Conservation (phyloP, 2,329 filamentous ascomycete species). For the Cladorrhinum sp. region DNA sequence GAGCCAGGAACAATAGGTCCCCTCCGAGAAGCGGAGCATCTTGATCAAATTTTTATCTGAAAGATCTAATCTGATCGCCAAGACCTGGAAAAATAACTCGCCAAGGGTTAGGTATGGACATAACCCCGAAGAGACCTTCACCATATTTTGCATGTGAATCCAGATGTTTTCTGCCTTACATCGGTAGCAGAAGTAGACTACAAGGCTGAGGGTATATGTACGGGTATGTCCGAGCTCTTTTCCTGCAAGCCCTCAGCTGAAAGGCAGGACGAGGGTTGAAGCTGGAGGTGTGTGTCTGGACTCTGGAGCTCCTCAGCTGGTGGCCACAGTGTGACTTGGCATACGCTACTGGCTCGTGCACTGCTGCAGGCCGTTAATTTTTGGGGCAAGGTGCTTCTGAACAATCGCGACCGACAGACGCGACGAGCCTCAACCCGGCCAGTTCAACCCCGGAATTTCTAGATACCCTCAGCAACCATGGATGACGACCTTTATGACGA, state of each 20-base stretch:
- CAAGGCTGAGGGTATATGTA: neutral
- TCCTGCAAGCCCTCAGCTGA: neutral
- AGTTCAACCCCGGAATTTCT: constrained; percentile 1
- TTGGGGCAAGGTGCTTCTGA: constrained; percentile 14
- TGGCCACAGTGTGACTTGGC: constrained; percentile 1
- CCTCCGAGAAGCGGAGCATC: neutral
- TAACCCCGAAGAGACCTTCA: neutral
- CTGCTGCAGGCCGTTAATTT: constrained; percentile 11
- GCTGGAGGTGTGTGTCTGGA: too few species aligned
- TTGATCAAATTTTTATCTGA: neutral
- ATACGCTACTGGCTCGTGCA: constrained; percentile 6
- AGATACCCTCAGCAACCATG: constrained; percentile 23
- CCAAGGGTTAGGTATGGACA: neutral
- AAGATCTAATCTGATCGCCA: neutral
- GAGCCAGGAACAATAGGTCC: neutral
- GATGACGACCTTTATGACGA: constrained; percentile 33
- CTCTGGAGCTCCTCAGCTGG: neutral
- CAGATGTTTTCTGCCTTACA: too few species aligned
- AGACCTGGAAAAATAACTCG: neutral
- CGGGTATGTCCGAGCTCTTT: neutral
- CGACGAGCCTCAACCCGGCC: constrained; percentile 19
- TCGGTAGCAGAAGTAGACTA: too few species aligned
- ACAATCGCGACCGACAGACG: constrained; percentile 20
- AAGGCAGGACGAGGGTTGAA: neutral
- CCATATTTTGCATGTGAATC: too few species aligned